Base-by-base conservation (phyloP, 164 flowering plant genomes). In the Sedum album region DNA sequence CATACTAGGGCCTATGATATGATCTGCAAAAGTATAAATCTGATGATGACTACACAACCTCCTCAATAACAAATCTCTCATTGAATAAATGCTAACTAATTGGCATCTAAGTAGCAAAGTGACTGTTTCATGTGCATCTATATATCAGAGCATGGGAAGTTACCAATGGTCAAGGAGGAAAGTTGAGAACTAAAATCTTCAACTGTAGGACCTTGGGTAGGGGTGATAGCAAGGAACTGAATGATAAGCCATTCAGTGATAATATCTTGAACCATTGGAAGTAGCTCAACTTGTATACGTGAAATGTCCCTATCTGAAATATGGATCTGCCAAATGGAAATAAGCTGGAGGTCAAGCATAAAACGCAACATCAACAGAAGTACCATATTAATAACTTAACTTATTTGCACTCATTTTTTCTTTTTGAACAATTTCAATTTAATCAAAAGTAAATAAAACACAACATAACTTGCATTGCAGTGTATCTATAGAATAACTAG, bases 111-210 rank as follows among this genome's bases (percentile, higher is more conserved):
- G 28, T 21, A n/a, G 26, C n/a, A 5, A 48, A 2, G 57, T 21
- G 57, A 35, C 7, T 35, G 38, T 35, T 35, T 3, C 38, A 35
- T 57, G 33, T 57, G 62, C 20, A 57, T 28, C 62, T 6, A 30
- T 14, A 20, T 26, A 33, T 28, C 17, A 57, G 33, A 57, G 2
- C 26, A 53, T 53, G 62, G 4, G 62, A 57, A 49, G 69, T 53
- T 73, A 89, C 97, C 98, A 69, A 94, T 86, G 63, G 82, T 88
- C 80, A 94, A 77, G n/a, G 89, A 83, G 70, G 98, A 91, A 64
- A 94, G 90, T 74, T 78, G 94, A 69, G 82, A 77, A 71, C 88
- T 94, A 73, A 94, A 94, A 82, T 94, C 97, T 78, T 91, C 95
- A 69, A 79, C 53, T n/a, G 83, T 60, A 36, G 81, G 84, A 62